Percentiles rank a stretch among this genome's conserved stretches.
Evolutionary conservation across 768 basidiomycete species (phyloP).

Genomic region (Auricularia sp.): DNA sequence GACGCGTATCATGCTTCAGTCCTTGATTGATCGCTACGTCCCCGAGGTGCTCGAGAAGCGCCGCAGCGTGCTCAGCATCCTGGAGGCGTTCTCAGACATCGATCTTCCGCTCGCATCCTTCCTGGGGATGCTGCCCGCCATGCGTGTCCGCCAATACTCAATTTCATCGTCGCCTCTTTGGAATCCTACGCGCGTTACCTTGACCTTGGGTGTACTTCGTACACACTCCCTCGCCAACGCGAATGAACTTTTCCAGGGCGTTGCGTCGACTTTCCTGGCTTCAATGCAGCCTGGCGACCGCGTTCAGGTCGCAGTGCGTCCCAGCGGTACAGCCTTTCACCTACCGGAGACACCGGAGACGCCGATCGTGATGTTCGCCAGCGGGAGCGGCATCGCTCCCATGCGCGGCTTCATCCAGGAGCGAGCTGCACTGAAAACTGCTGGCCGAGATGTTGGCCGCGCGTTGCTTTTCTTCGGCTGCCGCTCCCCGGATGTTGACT

Average conservation of each 20-base stretch:
- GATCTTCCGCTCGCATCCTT: conserved; percentile 27
- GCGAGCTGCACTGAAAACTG: conserved; percentile 33
- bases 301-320: conserved; percentile 32
- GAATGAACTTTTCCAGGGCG: conserved; percentile 30
- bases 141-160: conserved; percentile 41
- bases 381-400: conserved; percentile 39
- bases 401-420: conserved; percentile 45
- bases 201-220: conserved; percentile 36
- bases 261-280: conserved; percentile 37
- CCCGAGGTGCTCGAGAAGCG: conserved; percentile 19
- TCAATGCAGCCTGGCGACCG: conserved; percentile 28
- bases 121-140: conserved; percentile 33
- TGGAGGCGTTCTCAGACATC: conserved; percentile 29
- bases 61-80: conserved; percentile 17
- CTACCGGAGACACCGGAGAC: conserved; percentile 29
- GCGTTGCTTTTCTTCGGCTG: conserved; percentile 40
- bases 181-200: conserved; percentile 30
- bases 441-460: conserved; percentile 31
- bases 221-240: conserved; percentile 26
- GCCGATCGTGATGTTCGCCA: conserved; percentile 37
- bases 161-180: conserved; percentile 40
- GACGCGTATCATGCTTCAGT: conserved; percentile 20
- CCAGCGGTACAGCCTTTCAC: conserved; percentile 31
- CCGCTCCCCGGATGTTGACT: conserved; percentile 30
- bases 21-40: conserved; percentile 22